Base-by-base conservation (phyloP, 441 rosid genomes). In the Viola pubescens region DNA sequence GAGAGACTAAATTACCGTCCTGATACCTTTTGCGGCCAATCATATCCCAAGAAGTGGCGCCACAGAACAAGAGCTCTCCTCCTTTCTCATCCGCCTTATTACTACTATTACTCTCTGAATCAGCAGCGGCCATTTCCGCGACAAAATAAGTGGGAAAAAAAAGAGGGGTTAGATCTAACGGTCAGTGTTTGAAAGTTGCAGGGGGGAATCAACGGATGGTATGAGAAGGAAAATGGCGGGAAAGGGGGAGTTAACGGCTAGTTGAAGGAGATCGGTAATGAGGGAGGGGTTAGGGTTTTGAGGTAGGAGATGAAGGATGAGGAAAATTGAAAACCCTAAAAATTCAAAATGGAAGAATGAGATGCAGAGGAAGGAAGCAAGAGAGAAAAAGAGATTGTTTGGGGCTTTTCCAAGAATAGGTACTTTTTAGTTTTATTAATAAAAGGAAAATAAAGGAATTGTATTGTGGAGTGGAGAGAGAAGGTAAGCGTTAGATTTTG, bases 31-130 rank as follows among this genome's bases (percentile, higher is more conserved):
- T 77, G 8, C 87, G 79, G 46, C 91, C 96, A 77, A 85, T 52
- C 11, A 68, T 42, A 58, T 86, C 91, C 99, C 97, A 90, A 65
- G 80, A 68, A 37, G 97, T 88, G 54, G 78, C 83, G 8, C 97
- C 99, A 54, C 99, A 94, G 72, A 90, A 88, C 79, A 94, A 72
- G 3, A 90, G 74, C 80, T 94, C 99, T 8, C 99, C 97, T 56
- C 86, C 95, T 60, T 81, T 75, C 77, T 75, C 94, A 71, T 45
- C 64, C 7, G 79, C 89, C 63, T 79, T 73, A 73, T 75, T 85
- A 70, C 58, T 71, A 14, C 49, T 70, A 78, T 73, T 80, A 80
- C 74, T 79, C 76, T 79, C 87, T 65, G 71, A 77, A 43, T 69
- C 78, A 51, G 60, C 73, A 16, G 65, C 70, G 58, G 94, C 77